Evolutionary conservation across 192 early-diverging fungal species (phyloP), one percentile per base, ranked within the genome.

Genomic region (Entrophospora sp.): DNA sequence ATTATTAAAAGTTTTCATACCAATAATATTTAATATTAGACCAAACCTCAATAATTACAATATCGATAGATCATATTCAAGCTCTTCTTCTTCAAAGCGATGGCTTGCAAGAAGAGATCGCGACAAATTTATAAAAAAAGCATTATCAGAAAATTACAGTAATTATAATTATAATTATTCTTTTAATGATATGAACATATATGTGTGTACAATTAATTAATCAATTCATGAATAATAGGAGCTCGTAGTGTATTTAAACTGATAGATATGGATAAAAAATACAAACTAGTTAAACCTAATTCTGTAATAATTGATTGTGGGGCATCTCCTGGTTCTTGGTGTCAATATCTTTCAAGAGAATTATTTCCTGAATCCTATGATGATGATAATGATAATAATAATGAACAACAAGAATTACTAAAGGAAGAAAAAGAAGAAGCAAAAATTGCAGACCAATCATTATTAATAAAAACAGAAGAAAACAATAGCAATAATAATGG

Each of bases 321-420:
- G 0, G 86, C 88, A 14, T 72, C 82, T 14, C 91, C 91, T 0
- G 91, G 91, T 45, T 86, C 89, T 3, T 91, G 91, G 91, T 81
- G 82, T 69, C 87, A 90, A 70, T 87, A 89, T 22, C 71, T 80
- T 12, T 77, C 83, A 1, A 71, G 71, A 32, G 71, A 73, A 25
- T 61, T 77, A 10, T 71, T 64, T 27, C 62, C 22, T 32, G 66
- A 46, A 61, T 25, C 63, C 1, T 9, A 13, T 49, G 18, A 25
- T 42, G 48, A 46, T 5, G 59, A 51, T 10, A 58, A 67, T 30
- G 14, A 18, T 20, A 52, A 35, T n/a, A n/a, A n/a, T n/a, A n/a
- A n/a, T n/a, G n/a, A n/a, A n/a, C n/a, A n/a, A n/a, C n/a, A n/a
- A n/a, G n/a, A n/a, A n/a, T n/a, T n/a, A n/a, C n/a, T n/a, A n/a